Base-by-base conservation (phyloP, 176 grass and related monocot genomes). In the Oryza nivara region DNA sequence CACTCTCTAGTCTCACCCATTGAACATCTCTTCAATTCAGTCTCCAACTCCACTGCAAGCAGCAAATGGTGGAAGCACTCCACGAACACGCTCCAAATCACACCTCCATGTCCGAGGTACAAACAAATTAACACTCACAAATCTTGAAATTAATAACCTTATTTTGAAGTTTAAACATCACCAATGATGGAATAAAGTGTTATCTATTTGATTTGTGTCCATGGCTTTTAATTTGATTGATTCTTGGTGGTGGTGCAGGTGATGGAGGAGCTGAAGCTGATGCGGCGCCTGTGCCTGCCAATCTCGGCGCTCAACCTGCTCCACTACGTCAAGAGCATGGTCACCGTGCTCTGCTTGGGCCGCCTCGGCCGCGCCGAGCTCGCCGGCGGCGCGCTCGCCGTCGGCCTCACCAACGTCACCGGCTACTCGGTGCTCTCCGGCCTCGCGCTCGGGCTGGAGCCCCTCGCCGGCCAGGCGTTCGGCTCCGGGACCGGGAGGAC, bases 361-460 rank as follows among this genome's bases (percentile, higher is more conserved):
- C 82, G 65, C 38, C 82, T 92, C 8, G 90, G 90, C 14, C 73
- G 84, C 35, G 70, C 78, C 65, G 82, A 78, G 22, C 86, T 92
- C 22, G 90, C 90, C 35, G 35, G 35, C 35, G 35, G 35, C 35
- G 35, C 35, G 35, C 35, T 36, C 35, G 35, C 35, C 4, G 35
- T 36, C 4, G 90, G 79, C 25, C 86, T 88, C 54, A 83, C 86
- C 34, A 92, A 92, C 83, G 83, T 92, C 70, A 86, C 86, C 44
- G 90, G 90, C 2, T 92, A 92, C 79, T 92, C 90, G 5, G 86
- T 92, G 34, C 78, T 92, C 23, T 86, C 79, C 17, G 90, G 90
- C 12, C 83, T 92, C 49, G 85, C 90, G 0, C 61, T 85, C 23
- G 90, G 90, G 17, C 83, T 92, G 90, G 90, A 92, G 45, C 83